These are phyloP conservation scores for Tricholoma sp. DNA, from an alignment of 768 basidiomycete species.

Conservation along the genomic window DNA sequence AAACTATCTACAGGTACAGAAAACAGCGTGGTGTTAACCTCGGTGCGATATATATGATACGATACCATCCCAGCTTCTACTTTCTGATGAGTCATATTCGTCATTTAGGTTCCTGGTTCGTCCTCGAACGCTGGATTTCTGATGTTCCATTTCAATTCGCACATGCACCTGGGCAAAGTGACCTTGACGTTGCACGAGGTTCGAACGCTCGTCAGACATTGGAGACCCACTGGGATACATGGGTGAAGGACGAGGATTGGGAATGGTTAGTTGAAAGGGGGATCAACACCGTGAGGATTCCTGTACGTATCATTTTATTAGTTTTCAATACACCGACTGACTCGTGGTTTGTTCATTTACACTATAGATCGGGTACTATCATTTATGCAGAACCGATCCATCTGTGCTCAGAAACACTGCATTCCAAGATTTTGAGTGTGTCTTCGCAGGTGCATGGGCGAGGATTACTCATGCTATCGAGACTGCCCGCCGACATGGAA, in stretches of 20 bases:
- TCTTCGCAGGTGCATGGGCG: too few relatives aligned
- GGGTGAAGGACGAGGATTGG: conserved; percentile 54
- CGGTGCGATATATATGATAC: too few relatives aligned
- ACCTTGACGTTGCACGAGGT: conserved; percentile 65
- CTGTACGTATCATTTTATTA: conserved; percentile 38
- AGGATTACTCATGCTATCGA: conserved; percentile 55
- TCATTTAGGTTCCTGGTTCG: conserved; percentile 83
- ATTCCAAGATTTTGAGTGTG: conserved; percentile 44
- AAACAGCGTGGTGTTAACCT: too few relatives aligned
- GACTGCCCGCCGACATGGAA: conserved; percentile 46
- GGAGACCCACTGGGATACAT: conserved; percentile 72
- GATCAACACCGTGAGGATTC: conserved; percentile 52
- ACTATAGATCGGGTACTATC: too few relatives aligned
- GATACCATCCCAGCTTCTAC: too few relatives aligned
- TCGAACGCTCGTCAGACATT: conserved; percentile 39
- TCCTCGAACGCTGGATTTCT: too few relatives aligned
- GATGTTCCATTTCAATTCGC: conserved; percentile 52
- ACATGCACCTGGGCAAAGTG: conserved; percentile 51
- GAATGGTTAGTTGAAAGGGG: too few relatives aligned
- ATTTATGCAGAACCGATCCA: conserved; percentile 52
- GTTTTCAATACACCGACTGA: conserved; percentile 3
- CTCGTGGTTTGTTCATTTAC: background rate
- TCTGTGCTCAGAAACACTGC: conserved; percentile 61
- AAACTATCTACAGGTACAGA: too few relatives aligned
- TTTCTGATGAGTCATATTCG: too few relatives aligned